Conservation (phyloP, 2,329 filamentous ascomycete species). For the Endoconidiophora polonica region DNA sequence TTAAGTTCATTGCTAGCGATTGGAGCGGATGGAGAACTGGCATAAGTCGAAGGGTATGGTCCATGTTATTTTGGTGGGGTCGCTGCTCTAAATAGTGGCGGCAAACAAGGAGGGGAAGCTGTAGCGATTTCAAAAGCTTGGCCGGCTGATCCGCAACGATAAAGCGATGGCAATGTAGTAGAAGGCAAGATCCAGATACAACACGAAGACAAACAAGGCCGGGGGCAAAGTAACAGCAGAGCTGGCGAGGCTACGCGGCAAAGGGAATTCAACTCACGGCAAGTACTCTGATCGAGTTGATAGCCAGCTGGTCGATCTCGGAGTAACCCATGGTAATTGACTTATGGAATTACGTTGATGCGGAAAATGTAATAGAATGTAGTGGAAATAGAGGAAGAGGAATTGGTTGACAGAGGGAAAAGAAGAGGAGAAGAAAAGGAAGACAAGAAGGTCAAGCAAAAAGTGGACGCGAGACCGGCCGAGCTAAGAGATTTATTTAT, state of each 20-base stretch:
- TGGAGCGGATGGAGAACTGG: too few relatives aligned
- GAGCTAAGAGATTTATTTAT: slow-evolving; percentile 11
- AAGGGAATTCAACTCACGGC: slow-evolving; percentile 51
- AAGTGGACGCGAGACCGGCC: slow-evolving; percentile 11
- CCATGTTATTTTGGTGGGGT: too few relatives aligned
- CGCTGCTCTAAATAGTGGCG: too few relatives aligned
- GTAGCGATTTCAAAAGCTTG: too few relatives aligned
- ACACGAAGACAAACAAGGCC: background rate
- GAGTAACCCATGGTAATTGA: slow-evolving; percentile 64
- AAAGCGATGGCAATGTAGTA: too few relatives aligned
- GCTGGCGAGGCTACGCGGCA: slow-evolving; percentile 17
- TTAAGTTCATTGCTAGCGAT: too few relatives aligned
- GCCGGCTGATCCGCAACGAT: too few relatives aligned
- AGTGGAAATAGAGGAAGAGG: slow-evolving; percentile 15
- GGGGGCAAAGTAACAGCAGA: slow-evolving; percentile 18
- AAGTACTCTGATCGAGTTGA: slow-evolving; percentile 95
- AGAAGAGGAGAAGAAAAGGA: slow-evolving; percentile 8
- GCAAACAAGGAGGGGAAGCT: too few relatives aligned
- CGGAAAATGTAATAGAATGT: slow-evolving; percentile 14
- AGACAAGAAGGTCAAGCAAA: slow-evolving; percentile 13
- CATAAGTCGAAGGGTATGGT: too few relatives aligned
- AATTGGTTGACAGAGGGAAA: slow-evolving; percentile 12
- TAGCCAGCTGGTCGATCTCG: slow-evolving; percentile 74
- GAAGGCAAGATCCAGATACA: background rate
- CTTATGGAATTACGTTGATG: slow-evolving; percentile 4